Base-by-base conservation (phyloP, 2,329 filamentous ascomycete genomes). In the Lizonia empirigonia region DNA sequence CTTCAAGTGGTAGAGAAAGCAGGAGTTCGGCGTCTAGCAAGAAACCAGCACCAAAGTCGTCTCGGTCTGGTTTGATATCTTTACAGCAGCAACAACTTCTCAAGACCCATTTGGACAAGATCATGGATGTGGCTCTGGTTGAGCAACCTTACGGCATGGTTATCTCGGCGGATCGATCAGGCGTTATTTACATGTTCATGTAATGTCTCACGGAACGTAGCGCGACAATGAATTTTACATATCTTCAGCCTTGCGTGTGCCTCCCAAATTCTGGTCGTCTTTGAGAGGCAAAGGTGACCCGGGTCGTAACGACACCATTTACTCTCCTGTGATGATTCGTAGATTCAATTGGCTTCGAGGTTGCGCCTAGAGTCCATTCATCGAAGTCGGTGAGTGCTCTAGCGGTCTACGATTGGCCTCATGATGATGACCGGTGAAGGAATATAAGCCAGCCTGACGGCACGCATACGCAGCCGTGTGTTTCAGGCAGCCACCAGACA, bases 131-230 rank as follows among this genome's bases (percentile, higher is more conserved):
- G 60, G 88, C 88, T n/a, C 77, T 97, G 67, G 74, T 99, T 61
- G 91, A 97, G 77, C 81, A 84, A 58, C 94, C 94, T 19, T 97
- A 96, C 72, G 89, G 88, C 4, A 97, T 97, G 90, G 88, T 92
- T 26, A 81, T 97, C 40, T 95, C 89, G 60, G 92, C 89, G 45
- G 94, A 99, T 78, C 81, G 93, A 63, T 89, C 87, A 30, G 94
- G 94, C 0, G 87, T 93, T 70, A 85, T 97, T 36, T 96, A 94
- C 79, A 86, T 97, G 44, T 96, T 85, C 70, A 82, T 84, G 69
- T 86, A 70, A 39, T 24, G 5, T 4, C 6, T 26, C 12, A 9
- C 10, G n/a, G 20, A 34, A 10, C 27, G 13, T 26, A 5, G 19
- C 22, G 40, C 40, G 26, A 34, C 12, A 19, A 15, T 19, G 19